A percentile compares a stretch with the other conserved stretches of the same genome.
These are phyloP conservation scores for Durusdinium trenchii DNA, from an alignment of 73 alveolate species.

Conservation along the genomic window DNA sequence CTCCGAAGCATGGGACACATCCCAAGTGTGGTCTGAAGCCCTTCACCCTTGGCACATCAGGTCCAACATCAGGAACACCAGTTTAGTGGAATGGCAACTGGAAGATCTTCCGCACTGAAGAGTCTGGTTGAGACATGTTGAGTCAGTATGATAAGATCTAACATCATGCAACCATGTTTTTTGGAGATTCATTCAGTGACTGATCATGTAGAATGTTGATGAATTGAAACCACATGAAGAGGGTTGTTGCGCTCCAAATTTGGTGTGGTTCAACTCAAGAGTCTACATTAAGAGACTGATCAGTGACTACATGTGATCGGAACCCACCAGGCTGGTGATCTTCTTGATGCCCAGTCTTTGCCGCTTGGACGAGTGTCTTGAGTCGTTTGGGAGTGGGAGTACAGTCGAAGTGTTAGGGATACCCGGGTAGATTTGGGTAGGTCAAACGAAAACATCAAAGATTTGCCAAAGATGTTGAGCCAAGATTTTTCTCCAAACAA, in stretches of 20 bases:
- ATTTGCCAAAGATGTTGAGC: background rate
- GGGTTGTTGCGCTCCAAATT: too few species aligned
- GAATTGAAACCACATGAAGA: background rate
- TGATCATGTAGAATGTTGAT: background rate
- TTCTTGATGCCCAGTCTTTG: slow-evolving; percentile 43
- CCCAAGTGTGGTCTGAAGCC: too few species aligned
- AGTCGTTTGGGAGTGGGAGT: too few species aligned
- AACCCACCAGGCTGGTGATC: slow-evolving; percentile 3
- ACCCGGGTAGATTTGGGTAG: background rate
- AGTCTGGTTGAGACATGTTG: too few species aligned
- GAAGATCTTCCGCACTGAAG: too few species aligned
- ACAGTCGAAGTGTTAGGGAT: too few species aligned
- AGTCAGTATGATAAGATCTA: background rate
- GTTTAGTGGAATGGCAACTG: too few species aligned
- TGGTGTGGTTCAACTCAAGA: background rate
- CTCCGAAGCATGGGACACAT: too few species aligned
- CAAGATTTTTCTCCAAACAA: background rate
- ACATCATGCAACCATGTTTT: background rate
- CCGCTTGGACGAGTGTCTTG: too few species aligned
- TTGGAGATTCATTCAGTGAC: background rate
- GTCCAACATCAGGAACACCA: too few species aligned
- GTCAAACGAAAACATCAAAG: background rate
- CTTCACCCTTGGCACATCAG: too few species aligned
- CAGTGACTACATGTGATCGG: background rate
- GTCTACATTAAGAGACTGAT: background rate